These are phyloP conservation scores for Coemansia sp. DNA, from an alignment of 192 early-diverging fungal genomes.

Conservation along the genomic window DNA sequence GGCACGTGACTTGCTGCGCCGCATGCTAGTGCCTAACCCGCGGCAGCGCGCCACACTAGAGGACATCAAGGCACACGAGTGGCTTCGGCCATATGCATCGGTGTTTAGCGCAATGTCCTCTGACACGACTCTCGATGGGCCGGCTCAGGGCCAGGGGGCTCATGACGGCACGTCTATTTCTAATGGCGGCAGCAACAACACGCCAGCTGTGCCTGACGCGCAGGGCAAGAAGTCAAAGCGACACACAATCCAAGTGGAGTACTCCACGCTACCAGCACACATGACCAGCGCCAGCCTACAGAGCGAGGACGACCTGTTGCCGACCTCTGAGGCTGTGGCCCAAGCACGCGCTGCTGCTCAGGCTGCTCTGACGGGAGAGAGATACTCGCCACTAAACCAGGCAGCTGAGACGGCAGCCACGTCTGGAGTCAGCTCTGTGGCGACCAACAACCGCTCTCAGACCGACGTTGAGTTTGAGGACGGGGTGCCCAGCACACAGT, in stretches of 20 bases:
- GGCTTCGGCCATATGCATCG: conserved; percentile 60
- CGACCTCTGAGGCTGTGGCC: conserved; percentile 42
- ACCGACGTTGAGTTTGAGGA: conserved; percentile 29
- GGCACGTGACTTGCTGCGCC: conserved; percentile 79
- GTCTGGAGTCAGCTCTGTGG: conserved; percentile 30
- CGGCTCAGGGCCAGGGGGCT: conserved; percentile 21
- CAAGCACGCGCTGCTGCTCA: conserved; percentile 52
- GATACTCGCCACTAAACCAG: not conserved
- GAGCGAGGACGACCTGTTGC: conserved; percentile 22
- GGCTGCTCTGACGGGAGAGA: conserved; percentile 48
- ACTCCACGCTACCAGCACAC: conserved; percentile 23
- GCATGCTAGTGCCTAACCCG: conserved; percentile 95
- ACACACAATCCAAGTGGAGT: conserved; percentile 67
- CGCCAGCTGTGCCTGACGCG: conserved; percentile 45
- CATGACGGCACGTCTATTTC: conserved; percentile 15
- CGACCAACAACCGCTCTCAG: conserved; percentile 37
- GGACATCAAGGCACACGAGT: conserved; percentile 76
- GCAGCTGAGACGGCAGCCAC: conserved; percentile 17
- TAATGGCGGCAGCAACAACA: conserved; percentile 22
- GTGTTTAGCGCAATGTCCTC: conserved; percentile 45
- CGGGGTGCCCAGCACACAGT: conserved; percentile 4
- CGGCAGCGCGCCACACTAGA: conserved; percentile 71
- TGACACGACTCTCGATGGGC: not conserved
- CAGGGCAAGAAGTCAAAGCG: conserved; percentile 58
- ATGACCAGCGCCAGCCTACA: conserved; percentile 16